These are phyloP conservation scores for Lachancea quebecensis DNA, from an alignment of 805 yeast species.

Conservation along the genomic window DNA sequence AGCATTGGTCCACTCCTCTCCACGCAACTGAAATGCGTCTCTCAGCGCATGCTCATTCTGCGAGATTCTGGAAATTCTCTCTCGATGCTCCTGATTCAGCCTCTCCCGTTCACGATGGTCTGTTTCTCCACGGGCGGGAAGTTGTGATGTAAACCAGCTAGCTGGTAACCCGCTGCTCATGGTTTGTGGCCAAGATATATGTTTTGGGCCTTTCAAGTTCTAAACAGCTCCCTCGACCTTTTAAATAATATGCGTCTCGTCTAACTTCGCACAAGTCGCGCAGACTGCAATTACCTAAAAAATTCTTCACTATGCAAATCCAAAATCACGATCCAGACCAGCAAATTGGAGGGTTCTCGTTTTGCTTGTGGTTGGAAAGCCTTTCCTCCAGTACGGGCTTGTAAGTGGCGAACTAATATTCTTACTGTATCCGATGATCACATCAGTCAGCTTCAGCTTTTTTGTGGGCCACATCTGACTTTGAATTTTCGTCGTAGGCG, in stretches of 20 bases:
- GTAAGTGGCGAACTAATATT: background rate
- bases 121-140: slow-evolving; percentile 14
- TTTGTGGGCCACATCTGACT: slow-evolving; percentile 2
- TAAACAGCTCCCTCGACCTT: too few relatives aligned
- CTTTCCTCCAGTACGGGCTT: background rate
- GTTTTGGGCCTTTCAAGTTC: too few relatives aligned
- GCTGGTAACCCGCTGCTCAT: slow-evolving; percentile 18
- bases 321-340: too few relatives aligned
- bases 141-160: slow-evolving; percentile 16
- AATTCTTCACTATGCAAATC: too few relatives aligned
- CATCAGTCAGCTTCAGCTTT: background rate
- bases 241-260: too few relatives aligned
- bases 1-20: background rate
- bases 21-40: slow-evolving; percentile 13
- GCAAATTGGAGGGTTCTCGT: too few relatives aligned
- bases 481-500: background rate
- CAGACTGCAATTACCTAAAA: too few relatives aligned
- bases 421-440: background rate
- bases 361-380: too few relatives aligned
- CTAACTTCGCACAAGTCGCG: too few relatives aligned
- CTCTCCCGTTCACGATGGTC: slow-evolving; percentile 14
- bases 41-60: slow-evolving; percentile 17
- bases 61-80: slow-evolving; percentile 16
- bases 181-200: background rate
- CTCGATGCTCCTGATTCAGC: slow-evolving; percentile 17